Evolutionary conservation across 1,139 yeast genomes (phyloP).

Genomic region (Hyphopichia khmerensis): DNA sequence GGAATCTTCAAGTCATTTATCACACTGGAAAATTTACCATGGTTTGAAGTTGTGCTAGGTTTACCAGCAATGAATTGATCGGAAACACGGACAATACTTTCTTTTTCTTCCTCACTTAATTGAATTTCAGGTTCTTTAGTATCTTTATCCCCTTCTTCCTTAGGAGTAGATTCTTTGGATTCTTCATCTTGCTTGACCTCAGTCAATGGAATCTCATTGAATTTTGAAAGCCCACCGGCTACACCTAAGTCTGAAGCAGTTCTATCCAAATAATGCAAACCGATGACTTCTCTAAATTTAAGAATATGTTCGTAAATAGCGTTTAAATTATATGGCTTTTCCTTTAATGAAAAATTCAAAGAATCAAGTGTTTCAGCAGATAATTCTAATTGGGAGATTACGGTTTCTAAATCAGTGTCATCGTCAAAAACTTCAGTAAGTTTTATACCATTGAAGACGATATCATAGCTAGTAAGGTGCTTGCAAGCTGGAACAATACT

Average conservation of each 20-base stretch:
- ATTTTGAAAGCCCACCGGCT: conserved; percentile 26
- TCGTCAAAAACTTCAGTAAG: conserved; percentile 35
- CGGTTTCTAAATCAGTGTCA: conserved; percentile 29
- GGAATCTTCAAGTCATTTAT: conserved; percentile 31
- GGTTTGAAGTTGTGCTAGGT: conserved; percentile 7
- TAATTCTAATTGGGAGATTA: conserved; percentile 23
- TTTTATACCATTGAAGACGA: conserved; percentile 37
- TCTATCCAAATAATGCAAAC: conserved; percentile 42
- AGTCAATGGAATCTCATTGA: conserved; percentile 29
- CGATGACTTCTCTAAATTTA: conserved; percentile 45
- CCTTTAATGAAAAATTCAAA: conserved; percentile 24
- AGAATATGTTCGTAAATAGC: conserved; percentile 38
- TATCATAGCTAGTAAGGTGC: conserved; percentile 60
- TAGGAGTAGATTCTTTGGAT: conserved; percentile 7
- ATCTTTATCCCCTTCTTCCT: conserved; percentile 6
- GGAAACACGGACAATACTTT: conserved; percentile 15
- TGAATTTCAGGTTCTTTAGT: conserved; percentile 11
- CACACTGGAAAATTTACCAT: conserved; percentile 20
- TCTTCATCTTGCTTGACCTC: conserved; percentile 15
- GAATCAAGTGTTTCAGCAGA: conserved; percentile 14
- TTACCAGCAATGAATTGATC: conserved; percentile 10
- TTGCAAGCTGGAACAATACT: conserved; percentile 53
- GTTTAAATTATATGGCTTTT: conserved; percentile 40
- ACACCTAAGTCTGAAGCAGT: conserved; percentile 23
- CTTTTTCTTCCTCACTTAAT: conserved; percentile 20